Percentiles rank a stretch among this genome's conserved stretches.
Conservation (phyloP, 2,329 filamentous ascomycete genomes). For the Penicillium carneum region DNA sequence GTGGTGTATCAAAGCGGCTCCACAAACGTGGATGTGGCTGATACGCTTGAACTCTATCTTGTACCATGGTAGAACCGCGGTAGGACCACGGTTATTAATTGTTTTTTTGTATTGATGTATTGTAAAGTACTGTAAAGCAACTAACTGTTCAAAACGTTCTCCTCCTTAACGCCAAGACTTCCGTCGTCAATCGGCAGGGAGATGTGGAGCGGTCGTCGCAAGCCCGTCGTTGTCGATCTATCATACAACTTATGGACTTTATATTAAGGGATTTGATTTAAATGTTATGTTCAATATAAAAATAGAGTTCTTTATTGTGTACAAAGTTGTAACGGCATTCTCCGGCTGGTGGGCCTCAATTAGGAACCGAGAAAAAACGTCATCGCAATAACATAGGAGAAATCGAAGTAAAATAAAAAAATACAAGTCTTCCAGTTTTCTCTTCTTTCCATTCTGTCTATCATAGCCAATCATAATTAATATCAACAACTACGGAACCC, state of each 20-base stretch:
- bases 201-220: conserved; percentile 21
- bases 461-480: conserved; percentile 17
- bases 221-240: conserved; percentile 19
- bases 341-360: conserved; percentile 7
- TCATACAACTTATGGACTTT: too few relatives aligned
- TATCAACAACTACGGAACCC: background rate
- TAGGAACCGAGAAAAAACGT: conserved; percentile 8
- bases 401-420: conserved; percentile 1
- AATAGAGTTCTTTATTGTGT: background rate
- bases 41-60: conserved; percentile 3
- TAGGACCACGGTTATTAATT: background rate
- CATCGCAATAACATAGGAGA: conserved; percentile 10
- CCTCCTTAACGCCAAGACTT: conserved; percentile 21
- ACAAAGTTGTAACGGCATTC: background rate
- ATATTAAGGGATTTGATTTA: background rate
- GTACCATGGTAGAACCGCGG: background rate
- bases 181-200: conserved; percentile 9
- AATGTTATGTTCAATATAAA: background rate
- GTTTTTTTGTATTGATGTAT: background rate
- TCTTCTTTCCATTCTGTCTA: background rate
- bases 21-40: conserved; percentile 5
- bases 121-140: background rate
- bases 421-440: background rate
- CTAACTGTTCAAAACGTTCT: conserved; percentile 10
- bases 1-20: conserved; percentile 7